phyloP scores from a whole-genome alignment of 495 filamentous ascomycete genomes.

The Daldinia loculata region DNA sequence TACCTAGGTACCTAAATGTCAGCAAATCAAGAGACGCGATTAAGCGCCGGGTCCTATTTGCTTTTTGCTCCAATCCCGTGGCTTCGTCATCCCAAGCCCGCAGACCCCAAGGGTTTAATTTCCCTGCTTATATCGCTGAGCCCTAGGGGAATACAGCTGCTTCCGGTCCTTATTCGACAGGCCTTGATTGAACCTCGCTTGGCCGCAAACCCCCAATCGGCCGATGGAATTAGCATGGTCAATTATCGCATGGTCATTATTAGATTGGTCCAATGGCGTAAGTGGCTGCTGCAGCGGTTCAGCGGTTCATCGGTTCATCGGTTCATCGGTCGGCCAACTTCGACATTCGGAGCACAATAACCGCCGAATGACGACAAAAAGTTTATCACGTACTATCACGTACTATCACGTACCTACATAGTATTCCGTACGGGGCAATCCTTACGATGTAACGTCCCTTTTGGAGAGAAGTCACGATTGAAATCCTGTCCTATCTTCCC shows the following conservation, averaged over 20 bases:
- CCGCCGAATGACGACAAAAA: slow-evolving; percentile 31
- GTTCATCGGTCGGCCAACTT: slow-evolving; percentile 4
- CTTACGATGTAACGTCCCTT: slow-evolving; percentile 26
- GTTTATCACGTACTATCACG: slow-evolving; percentile 23
- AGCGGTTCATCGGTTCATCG: not conserved
- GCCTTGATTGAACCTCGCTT: not conserved
- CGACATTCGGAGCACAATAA: slow-evolving; percentile 37
- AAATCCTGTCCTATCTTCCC: not conserved
- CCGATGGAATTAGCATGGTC: slow-evolving; percentile 7
- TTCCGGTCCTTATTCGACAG: slow-evolving; percentile 25
- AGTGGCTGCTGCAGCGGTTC: too few species aligned
- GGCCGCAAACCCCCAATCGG: slow-evolving; percentile 3
- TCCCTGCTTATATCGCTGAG: slow-evolving; percentile 23
- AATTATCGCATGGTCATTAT: slow-evolving; percentile 4
- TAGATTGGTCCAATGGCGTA: not conserved
- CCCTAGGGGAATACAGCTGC: slow-evolving; percentile 18
- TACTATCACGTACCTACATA: too few species aligned
- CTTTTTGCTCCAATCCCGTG: slow-evolving; percentile 31
- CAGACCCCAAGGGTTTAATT: slow-evolving; percentile 17
- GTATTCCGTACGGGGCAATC: not conserved
- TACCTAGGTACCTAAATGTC: not conserved
- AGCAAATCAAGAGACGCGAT: slow-evolving; percentile 32
- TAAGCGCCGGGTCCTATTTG: slow-evolving; percentile 31
- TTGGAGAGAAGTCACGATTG: not conserved
- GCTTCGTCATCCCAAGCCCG: slow-evolving; percentile 19